Base-by-base conservation (phyloP, 352 stramenopile genomes). In the Phytophthora tentaculata region DNA sequence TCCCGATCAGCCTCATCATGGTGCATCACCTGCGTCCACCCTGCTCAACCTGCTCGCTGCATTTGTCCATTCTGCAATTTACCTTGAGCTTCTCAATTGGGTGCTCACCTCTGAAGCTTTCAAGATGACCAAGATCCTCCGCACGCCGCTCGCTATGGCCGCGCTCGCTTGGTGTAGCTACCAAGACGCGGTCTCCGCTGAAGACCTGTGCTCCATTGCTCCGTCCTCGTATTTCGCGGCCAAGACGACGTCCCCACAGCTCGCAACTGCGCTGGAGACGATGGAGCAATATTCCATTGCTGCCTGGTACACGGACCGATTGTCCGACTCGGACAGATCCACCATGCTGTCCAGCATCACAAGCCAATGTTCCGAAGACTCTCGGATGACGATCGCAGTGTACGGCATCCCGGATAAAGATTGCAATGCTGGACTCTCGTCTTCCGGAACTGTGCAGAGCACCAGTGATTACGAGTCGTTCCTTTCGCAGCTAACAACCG, bases 331-430 rank as follows among this genome's bases (percentile, higher is more conserved):
- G 22, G 69, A 73, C 14, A 63, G 64, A 2, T 71, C 64, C n/a
- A 69, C 56, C 6, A 72, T 80, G 65, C 51, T 71, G 2, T 65
- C 68, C 3, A 68, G 51, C 17, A 59, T 90, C 19, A 79, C 83
- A 3, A 64, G 32, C 13, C 28, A 66, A 5, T 90, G 82, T 28
- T 61, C 57, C 1, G 67, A 74, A 24, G 74, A 77, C 47, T 71
- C 73, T 29, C 75, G 81, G 7, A 69, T 91, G 39, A 86, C 50
- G 12, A 77, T 91, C 47, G 80, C 85, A 2, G 79, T 92, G 43
- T 92, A 92, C 57, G 84, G 84, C 13, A 69, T 92, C 16, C 83
- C 83, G 2, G 62, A 86, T 59, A 90, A 92, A 57, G 81, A 92
- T 71, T 92, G 84, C 56, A 74, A 76, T 32, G 77, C 69, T 29